A percentile compares a stretch with the other conserved stretches of the same genome.
Conservation (phyloP, 805 yeast genomes). For the Grigorovia transvaalensis region DNA sequence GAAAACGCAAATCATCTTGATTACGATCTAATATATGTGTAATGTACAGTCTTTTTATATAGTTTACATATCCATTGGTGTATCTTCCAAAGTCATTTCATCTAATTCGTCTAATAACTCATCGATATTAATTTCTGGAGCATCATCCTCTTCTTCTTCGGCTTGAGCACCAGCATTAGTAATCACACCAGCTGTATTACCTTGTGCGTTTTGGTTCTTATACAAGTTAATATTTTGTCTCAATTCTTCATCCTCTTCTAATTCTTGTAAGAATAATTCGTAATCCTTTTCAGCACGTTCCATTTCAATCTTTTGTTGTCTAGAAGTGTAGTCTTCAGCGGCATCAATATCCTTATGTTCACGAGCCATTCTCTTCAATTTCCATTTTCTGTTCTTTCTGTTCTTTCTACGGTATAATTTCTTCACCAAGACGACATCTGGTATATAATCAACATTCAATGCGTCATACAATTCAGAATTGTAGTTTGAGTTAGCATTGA, state of each 20-base stretch:
- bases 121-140: constrained; percentile 81
- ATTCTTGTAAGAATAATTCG: constrained; percentile 90
- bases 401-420: constrained; percentile 75
- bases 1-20: neutral
- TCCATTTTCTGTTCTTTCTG: constrained; percentile 74
- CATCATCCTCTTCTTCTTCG: constrained; percentile 63
- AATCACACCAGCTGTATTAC: constrained; percentile 1
- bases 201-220: constrained; percentile 40
- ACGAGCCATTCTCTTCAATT: constrained; percentile 92
- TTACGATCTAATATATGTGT: neutral
- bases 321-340: constrained; percentile 44
- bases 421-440: constrained; percentile 85
- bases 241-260: constrained; percentile 93
- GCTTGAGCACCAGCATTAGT: constrained; percentile 27
- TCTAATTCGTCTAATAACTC: constrained; percentile 92
- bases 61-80: constrained; percentile 8
- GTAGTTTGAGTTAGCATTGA: constrained; percentile 72
- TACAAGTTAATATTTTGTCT: constrained; percentile 85
- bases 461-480: constrained; percentile 81
- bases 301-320: constrained; percentile 76
- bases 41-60: neutral
- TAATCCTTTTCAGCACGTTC: constrained; percentile 92
- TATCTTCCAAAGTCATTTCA: constrained; percentile 75
- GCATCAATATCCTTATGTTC: constrained; percentile 88
- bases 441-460: constrained; percentile 47